These are phyloP conservation scores for Blastobotrys niveus DNA, from an alignment of 1,139 yeast species.

Conservation along the genomic window DNA sequence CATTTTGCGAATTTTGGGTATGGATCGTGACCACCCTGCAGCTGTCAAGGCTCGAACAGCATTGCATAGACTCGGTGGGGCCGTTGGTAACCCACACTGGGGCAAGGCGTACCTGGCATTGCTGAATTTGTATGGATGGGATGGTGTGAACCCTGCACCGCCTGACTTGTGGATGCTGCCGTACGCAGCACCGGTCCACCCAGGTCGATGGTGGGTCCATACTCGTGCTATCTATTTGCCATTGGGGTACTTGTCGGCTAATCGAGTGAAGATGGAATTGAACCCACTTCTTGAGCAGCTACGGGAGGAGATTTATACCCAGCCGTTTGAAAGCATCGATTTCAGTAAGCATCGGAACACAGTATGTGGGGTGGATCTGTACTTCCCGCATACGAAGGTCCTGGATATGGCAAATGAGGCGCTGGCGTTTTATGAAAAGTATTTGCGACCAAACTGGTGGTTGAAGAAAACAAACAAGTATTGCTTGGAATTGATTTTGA, in stretches of 20 bases:
- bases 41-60: slow-evolving; percentile 73
- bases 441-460: slow-evolving; percentile 70
- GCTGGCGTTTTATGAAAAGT: slow-evolving; percentile 60
- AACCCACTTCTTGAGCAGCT: slow-evolving; percentile 60
- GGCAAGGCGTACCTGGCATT: slow-evolving; percentile 89
- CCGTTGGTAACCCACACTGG: slow-evolving; percentile 91
- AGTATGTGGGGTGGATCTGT: slow-evolving; percentile 87
- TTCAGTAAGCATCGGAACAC: slow-evolving; percentile 69
- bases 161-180: slow-evolving; percentile 93
- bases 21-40: slow-evolving; percentile 68
- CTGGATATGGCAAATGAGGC: slow-evolving; percentile 59
- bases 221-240: slow-evolving; percentile 90
- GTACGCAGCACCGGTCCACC: slow-evolving; percentile 74
- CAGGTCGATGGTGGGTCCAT: slow-evolving; percentile 99
- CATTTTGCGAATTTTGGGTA: slow-evolving; percentile 67
- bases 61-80: slow-evolving; percentile 75
- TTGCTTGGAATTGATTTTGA: slow-evolving; percentile 59
- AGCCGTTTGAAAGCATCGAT: slow-evolving; percentile 60
- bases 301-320: slow-evolving; percentile 69
- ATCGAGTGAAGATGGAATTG: slow-evolving; percentile 50
- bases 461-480: slow-evolving; percentile 46
- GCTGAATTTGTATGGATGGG: slow-evolving; percentile 82
- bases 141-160: slow-evolving; percentile 97
- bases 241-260: slow-evolving; percentile 70
- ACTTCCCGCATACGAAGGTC: slow-evolving; percentile 79